These are phyloP conservation scores for Lentinula lateritia DNA, from an alignment of 768 basidiomycete species.

Conservation along the genomic window DNA sequence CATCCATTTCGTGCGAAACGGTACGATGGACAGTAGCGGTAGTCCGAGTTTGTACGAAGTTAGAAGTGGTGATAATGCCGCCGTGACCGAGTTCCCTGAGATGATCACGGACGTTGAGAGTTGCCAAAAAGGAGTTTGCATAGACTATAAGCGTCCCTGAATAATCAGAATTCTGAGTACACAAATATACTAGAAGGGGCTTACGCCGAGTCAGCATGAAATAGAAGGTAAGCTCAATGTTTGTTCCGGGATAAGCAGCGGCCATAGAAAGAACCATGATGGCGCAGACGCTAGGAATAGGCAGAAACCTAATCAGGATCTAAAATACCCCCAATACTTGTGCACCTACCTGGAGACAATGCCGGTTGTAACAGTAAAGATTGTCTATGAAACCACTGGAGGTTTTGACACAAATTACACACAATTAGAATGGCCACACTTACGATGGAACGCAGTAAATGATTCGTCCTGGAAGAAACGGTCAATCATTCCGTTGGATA, in stretches of 20 bases:
- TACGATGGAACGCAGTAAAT: slow-evolving; percentile 4
- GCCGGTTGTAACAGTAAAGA: slow-evolving; percentile 6
- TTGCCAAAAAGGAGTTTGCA: slow-evolving; percentile 2
- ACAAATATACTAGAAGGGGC: background rate
- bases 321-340: background rate
- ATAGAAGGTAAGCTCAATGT: slow-evolving; percentile 4
- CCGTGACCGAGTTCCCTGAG: background rate
- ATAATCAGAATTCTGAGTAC: background rate
- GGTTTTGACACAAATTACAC: background rate
- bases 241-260: slow-evolving; percentile 3
- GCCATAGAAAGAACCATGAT: slow-evolving; percentile 7
- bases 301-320: background rate
- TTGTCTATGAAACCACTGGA: background rate
- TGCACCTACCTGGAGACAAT: slow-evolving; percentile 1
- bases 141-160: background rate
- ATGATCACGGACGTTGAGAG: slow-evolving; percentile 5
- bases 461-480: slow-evolving; percentile 1
- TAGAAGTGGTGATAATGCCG: slow-evolving; percentile 2
- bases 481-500: background rate
- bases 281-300: background rate
- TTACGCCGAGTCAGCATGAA: slow-evolving; percentile 6
- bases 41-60: background rate
- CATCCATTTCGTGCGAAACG: background rate
- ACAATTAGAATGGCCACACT: background rate
- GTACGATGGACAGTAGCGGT: background rate